These are phyloP conservation scores for Talaromyces stipitatus DNA, from an alignment of 495 filamentous ascomycete species.

Conservation along the genomic window DNA sequence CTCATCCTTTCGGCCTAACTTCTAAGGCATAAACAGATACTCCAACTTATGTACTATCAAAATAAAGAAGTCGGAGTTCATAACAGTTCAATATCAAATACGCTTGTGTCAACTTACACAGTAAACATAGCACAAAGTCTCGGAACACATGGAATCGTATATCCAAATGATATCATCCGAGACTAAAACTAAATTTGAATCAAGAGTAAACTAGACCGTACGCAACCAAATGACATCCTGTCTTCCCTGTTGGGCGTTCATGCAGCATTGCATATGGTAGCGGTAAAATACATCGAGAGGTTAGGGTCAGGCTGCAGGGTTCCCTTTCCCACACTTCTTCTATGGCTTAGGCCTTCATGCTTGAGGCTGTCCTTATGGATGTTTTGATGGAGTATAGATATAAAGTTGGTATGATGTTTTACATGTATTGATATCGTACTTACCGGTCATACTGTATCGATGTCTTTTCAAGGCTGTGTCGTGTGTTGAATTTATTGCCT, in stretches of 20 bases:
- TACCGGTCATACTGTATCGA: too few relatives aligned
- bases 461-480: too few relatives aligned
- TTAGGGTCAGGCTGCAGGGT: background rate
- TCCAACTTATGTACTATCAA: too few relatives aligned
- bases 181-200: background rate
- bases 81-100: background rate
- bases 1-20: background rate
- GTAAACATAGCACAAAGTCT: background rate
- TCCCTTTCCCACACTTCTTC: too few relatives aligned
- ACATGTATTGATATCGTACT: background rate
- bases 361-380: background rate
- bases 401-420: background rate
- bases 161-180: background rate
- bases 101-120: background rate
- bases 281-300: background rate
- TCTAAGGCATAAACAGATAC: background rate
- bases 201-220: background rate
- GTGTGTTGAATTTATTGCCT: background rate
- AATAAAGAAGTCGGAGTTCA: too few relatives aligned
- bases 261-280: background rate
- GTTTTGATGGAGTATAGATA: background rate
- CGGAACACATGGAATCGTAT: background rate
- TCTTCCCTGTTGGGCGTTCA: background rate
- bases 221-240: background rate
- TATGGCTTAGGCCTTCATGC: background rate